Evolutionary conservation across 352 stramenopile genomes (phyloP), one percentile per base, ranked within the genome.

Genomic region (Pythium phragmiticola): DNA sequence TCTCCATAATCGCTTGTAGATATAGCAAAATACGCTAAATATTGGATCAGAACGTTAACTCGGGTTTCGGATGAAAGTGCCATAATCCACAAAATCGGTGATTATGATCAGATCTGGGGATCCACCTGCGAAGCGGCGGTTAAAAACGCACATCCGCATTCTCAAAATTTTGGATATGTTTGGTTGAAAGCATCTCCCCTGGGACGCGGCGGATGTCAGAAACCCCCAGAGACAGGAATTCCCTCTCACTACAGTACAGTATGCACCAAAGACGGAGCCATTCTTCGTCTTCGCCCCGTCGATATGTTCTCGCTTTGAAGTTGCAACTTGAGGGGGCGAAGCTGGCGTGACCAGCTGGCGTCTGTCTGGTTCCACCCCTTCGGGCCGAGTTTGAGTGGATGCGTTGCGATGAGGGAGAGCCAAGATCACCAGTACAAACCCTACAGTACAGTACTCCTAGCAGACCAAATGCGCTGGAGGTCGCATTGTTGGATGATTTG

Each of bases 221-320:
- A 68, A 68, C 47, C 47, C 30, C 56, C 49, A 65, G 56, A 63
- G 49, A 69, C 56, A 64, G 54, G 63, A 63, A 21, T 16, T n/a
- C 39, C 23, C n/a, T 30, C 26, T 30, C 26, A 30, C 4, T 30
- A 30, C 26, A 30, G 26, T 30, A 30, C 26, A 30, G 3, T 30
- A 30, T 30, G 26, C 26, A 30, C 14, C 19, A 51, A 51, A 53
- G 28, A 62, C 60, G 30, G 43, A 48, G 56, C 33, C 45, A 53
- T 56, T 39, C 34, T 56, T 63, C 26, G 3, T 30, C 57, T 63
- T 56, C 57, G 26, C 43, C 54, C 39, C 60, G 60, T 66, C 51
- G 51, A 66, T 51, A 53, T 60, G n/a, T 19, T 51, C 17, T 60
- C 9, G 26, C 37, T 60, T 60, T 60, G 54, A 60, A 60, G 54